These are phyloP conservation scores for Colletotrichum sp. DNA, from an alignment of 2,329 filamentous ascomycete genomes.

Conservation along the genomic window DNA sequence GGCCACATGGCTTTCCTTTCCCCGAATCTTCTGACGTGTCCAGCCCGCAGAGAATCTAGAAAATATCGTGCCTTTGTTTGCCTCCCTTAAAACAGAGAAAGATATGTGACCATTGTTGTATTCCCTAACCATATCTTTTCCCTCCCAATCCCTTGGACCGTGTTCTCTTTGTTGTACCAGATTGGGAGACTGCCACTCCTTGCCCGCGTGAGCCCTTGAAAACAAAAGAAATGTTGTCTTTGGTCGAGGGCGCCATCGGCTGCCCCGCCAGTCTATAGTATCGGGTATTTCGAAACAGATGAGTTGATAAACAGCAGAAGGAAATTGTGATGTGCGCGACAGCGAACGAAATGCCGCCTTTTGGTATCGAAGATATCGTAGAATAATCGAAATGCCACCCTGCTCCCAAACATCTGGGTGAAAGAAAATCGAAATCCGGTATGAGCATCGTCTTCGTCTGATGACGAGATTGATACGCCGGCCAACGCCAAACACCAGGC, in stretches of 20 bases:
- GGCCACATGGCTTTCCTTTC: conserved; percentile 13
- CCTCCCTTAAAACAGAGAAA: conserved; percentile 5
- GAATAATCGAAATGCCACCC: conserved; percentile 19
- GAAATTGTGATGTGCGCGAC: conserved; percentile 16
- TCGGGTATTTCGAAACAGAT: conserved; percentile 23
- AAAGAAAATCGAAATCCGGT: conserved; percentile 23
- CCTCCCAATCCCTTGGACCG: conserved; percentile 13
- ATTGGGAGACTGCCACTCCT: conserved; percentile 18
- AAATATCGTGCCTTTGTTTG: conserved; percentile 8
- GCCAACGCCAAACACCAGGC: conserved; percentile 22
- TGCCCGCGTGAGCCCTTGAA: conserved; percentile 14
- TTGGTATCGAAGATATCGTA: conserved; percentile 24
- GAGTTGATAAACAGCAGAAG: conserved; percentile 10
- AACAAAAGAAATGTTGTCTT: conserved; percentile 21
- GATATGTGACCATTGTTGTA: not conserved
- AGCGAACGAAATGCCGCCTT: conserved; percentile 7
- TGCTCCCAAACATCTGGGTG: conserved; percentile 16
- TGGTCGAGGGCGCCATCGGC: not conserved
- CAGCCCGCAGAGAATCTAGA: conserved; percentile 22
- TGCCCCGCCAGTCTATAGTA: conserved; percentile 22
- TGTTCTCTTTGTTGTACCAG: conserved; percentile 8
- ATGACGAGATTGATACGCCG: conserved; percentile 7
- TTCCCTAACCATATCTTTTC: not conserved
- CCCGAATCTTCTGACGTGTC: conserved; percentile 20
- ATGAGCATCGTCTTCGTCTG: not conserved